These are phyloP conservation scores for Paecilomyces formosus DNA, from an alignment of 2,329 filamentous ascomycete genomes.

Conservation along the genomic window DNA sequence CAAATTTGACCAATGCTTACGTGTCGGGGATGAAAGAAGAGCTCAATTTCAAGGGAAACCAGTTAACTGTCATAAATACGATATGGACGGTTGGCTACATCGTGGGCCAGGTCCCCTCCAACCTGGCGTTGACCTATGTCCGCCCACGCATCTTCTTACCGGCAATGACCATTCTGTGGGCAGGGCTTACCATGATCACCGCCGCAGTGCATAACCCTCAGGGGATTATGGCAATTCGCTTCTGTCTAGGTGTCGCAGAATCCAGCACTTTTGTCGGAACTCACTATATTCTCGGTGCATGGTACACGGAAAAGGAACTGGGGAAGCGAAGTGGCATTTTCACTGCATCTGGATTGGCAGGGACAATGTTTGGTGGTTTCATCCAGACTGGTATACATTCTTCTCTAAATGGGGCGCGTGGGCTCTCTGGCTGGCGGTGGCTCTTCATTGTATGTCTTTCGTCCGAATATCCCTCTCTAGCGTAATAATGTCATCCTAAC, in stretches of 20 bases:
- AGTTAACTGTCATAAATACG: slow-evolving; percentile 30
- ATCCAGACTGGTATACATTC: slow-evolving; percentile 15
- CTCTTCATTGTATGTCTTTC: slow-evolving; percentile 12
- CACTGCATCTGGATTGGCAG: slow-evolving; percentile 13
- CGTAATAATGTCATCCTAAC: neutral
- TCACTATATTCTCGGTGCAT: slow-evolving; percentile 18
- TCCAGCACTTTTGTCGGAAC: slow-evolving; percentile 18
- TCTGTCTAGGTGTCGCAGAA: slow-evolving; percentile 22
- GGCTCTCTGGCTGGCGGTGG: slow-evolving; percentile 19
- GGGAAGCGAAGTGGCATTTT: slow-evolving; percentile 17
- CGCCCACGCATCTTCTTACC: slow-evolving; percentile 39
- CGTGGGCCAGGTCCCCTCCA: slow-evolving; percentile 37
- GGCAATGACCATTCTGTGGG: slow-evolving; percentile 26
- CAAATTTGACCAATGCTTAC: slow-evolving; percentile 37
- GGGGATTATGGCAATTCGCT: slow-evolving; percentile 13
- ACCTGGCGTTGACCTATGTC: slow-evolving; percentile 39
- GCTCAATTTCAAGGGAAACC: slow-evolving; percentile 25
- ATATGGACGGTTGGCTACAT: slow-evolving; percentile 42
- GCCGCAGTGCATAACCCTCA: neutral
- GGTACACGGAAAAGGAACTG: slow-evolving; percentile 17
- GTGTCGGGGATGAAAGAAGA: slow-evolving; percentile 31
- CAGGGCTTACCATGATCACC: slow-evolving; percentile 14
- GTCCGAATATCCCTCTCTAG: neutral
- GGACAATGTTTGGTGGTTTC: slow-evolving; percentile 15
- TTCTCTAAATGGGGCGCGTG: slow-evolving; percentile 14